Evolutionary conservation across 148 eudicot genomes (phyloP), one percentile per base, ranked within the genome.

Genomic region (Euryodendron excelsum): DNA sequence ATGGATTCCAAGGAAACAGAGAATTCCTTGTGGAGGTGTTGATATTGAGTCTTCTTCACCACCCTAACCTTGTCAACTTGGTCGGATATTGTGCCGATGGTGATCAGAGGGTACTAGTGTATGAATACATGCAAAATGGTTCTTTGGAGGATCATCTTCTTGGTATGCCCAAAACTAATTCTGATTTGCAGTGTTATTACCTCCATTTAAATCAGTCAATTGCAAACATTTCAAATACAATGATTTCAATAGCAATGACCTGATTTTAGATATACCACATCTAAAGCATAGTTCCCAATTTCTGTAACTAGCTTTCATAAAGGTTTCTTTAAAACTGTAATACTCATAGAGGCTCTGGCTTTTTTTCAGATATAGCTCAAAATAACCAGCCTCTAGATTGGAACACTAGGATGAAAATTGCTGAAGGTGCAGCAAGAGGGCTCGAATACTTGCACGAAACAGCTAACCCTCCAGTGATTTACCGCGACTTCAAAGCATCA

Each of bases 21-120:
- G 81, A 79, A 52, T 79, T 79, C 58, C 77, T 79, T 33, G 77
- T 79, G 77, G 81, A 79, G 45, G 81, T 79, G 39, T 30, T 79
- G 77, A 72, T 79, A 39, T 79, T 79, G 81, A 79, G 81, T 63
- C 72, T 79, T 23, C 81, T 79, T 72, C 70, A 79, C 7, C 62
- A 79, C 72, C 28, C 77, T 21, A 45, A 72, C 62, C 81, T 79
- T n/a, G 81, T 79, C 17, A 79, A 73, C 50, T 72, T 79, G 64
- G 77, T 79, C 0, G 81, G 81, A 30, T 79, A 72, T 52, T 79
- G 81, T 55, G n/a, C 69, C 25, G 81, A 72, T 61, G 81, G 81
- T 34, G 67, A 73, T 47, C 77, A 79, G 31, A 61, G 81, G 72
- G 34, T 79, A 12, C 36, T 79, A 48, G 81, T 79, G 5, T 79